phyloP scores from a whole-genome alignment of 768 basidiomycete genomes.

The Agaricus sinodeliciosus region DNA sequence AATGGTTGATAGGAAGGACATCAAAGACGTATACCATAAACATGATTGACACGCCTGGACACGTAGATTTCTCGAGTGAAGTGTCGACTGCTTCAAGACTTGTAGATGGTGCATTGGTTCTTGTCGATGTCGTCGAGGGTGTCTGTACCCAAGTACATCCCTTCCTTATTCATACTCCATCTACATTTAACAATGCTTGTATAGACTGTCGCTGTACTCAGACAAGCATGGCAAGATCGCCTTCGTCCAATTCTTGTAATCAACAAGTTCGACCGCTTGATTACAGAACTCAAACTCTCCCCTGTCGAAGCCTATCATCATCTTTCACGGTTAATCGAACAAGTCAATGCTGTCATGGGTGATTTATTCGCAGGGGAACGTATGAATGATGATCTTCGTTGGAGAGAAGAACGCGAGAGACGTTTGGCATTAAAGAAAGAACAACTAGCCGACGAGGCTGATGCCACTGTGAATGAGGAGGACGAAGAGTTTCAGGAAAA shows the following conservation, averaged over 20 bases:
- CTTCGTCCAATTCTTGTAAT: slow-evolving; percentile 90
- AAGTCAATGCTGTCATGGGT: slow-evolving; percentile 98
- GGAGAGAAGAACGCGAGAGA: slow-evolving; percentile 88
- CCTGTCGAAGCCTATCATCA: slow-evolving; percentile 94
- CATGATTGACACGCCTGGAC: slow-evolving; percentile 97
- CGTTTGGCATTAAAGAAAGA: slow-evolving; percentile 75
- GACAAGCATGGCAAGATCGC: slow-evolving; percentile 90
- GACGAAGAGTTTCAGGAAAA: slow-evolving; percentile 85
- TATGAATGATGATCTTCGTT: slow-evolving; percentile 94
- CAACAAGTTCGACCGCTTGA: slow-evolving; percentile 93
- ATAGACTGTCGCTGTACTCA: slow-evolving; percentile 90
- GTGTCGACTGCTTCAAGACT: slow-evolving; percentile 91
- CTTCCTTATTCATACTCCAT: slow-evolving; percentile 14
- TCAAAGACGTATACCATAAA: slow-evolving; percentile 80
- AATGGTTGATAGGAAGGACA: slow-evolving; percentile 35
- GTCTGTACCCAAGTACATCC: slow-evolving; percentile 88
- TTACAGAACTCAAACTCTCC: slow-evolving; percentile 87
- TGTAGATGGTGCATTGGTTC: slow-evolving; percentile 91
- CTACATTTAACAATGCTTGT: neutral
- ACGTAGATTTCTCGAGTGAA: slow-evolving; percentile 97
- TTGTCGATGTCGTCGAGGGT: slow-evolving; percentile 96
- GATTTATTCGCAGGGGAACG: slow-evolving; percentile 90
- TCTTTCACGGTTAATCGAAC: slow-evolving; percentile 87
- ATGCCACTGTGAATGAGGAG: slow-evolving; percentile 48
- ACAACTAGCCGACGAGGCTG: slow-evolving; percentile 56